A percentile compares a stretch with the other conserved stretches of the same genome.
Evolutionary conservation across 305 asterid genomes (phyloP).

Genomic region (Plantago coronopus): DNA sequence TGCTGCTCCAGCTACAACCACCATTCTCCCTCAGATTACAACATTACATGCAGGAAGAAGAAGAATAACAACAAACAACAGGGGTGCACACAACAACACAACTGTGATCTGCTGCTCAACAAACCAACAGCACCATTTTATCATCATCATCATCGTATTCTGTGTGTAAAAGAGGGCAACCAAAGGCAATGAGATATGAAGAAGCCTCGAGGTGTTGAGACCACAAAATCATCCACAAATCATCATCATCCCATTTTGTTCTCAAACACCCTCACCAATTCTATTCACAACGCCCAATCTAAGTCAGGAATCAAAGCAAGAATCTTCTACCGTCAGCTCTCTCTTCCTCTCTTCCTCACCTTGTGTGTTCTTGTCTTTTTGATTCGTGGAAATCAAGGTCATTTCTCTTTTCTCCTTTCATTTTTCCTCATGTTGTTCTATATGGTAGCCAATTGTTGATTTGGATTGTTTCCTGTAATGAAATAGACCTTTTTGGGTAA

Average conservation of each 20-base stretch:
- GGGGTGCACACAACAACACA: no score
- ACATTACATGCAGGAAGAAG: no score
- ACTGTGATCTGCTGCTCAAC: no score
- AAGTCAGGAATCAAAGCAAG: not conserved
- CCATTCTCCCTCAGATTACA: no score
- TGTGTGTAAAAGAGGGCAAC: no score
- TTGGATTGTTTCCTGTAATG: not conserved
- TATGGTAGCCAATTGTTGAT: conserved; percentile 1
- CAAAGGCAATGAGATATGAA: conserved; percentile 45
- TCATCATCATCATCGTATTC: no score
- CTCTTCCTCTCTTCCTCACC: conserved; percentile 50
- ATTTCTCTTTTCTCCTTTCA: not conserved
- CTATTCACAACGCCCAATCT: no score
- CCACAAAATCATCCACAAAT: conserved; percentile 28
- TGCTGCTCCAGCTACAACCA: no score
- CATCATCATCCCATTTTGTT: conserved; percentile 23
- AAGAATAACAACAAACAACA: no score
- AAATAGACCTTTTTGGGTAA: not conserved
- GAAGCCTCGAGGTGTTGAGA: conserved; percentile 35
- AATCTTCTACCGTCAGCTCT: conserved; percentile 41
- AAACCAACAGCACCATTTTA: no score
- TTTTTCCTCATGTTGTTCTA: not conserved
- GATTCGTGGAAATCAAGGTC: conserved; percentile 68
- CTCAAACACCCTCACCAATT: not conserved
- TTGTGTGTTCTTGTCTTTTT: conserved; percentile 45